phyloP scores from a whole-genome alignment of 73 alveolate genomes.

The Symbiodinium natans region DNA sequence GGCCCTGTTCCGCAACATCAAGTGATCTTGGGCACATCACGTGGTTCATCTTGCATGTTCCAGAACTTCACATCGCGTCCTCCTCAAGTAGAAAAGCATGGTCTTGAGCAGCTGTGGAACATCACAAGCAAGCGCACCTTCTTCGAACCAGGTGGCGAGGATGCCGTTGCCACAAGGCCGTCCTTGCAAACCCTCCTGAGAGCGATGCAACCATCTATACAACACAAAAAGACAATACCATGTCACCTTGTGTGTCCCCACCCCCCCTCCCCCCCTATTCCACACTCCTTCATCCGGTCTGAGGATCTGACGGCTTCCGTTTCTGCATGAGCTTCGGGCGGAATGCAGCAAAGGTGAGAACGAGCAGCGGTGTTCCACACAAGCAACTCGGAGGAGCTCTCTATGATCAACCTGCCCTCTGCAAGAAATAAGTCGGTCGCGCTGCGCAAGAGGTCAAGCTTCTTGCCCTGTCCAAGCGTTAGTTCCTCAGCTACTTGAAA shows the following conservation, averaged over 20 bases:
- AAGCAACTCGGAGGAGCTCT: conserved; percentile 1
- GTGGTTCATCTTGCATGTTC: neutral
- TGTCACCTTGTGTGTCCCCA: too few relatives aligned
- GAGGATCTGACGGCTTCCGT: neutral
- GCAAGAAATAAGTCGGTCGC: conserved; percentile 67
- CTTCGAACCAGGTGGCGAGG: conserved; percentile 60
- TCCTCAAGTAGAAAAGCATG: neutral
- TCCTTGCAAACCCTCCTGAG: neutral
- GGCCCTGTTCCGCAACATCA: too few relatives aligned
- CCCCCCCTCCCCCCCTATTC: too few relatives aligned
- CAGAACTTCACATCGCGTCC: conserved; percentile 55
- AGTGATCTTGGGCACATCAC: neutral
- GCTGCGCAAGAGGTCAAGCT: conserved; percentile 22
- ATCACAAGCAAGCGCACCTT: neutral
- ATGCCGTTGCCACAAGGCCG: conserved; percentile 34
- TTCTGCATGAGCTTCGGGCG: neutral
- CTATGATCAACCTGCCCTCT: conserved; percentile 35
- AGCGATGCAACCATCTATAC: too few relatives aligned
- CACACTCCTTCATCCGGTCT: too few relatives aligned
- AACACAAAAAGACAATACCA: too few relatives aligned
- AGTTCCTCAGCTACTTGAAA: conserved; percentile 1
- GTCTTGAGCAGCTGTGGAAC: neutral
- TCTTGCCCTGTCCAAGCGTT: neutral
- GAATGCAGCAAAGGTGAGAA: neutral
- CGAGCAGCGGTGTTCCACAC: conserved; percentile 39